These are phyloP conservation scores for Vigna radiata DNA, from an alignment of 306 rosid species.

Conservation along the genomic window DNA sequence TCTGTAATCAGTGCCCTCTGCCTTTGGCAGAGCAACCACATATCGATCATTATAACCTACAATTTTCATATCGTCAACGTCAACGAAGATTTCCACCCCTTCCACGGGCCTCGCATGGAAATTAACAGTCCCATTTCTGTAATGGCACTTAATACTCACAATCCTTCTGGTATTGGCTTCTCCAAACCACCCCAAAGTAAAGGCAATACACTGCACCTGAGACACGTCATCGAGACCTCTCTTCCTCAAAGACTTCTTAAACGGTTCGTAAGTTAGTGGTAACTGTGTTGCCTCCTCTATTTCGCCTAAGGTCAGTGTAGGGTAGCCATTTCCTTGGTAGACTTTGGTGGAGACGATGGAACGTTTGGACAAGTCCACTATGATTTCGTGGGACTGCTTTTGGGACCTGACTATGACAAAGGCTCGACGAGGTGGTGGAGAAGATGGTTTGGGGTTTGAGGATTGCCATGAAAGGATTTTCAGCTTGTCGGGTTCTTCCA, in stretches of 20 bases:
- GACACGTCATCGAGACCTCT: constrained; percentile 39
- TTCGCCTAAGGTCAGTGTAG: constrained; percentile 45
- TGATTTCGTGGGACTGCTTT: constrained; percentile 55
- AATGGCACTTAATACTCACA: constrained; percentile 39
- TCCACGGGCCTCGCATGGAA: constrained; percentile 43
- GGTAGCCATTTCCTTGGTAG: constrained; percentile 55
- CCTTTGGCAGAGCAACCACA: constrained; percentile 40
- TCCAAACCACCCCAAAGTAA: constrained; percentile 49
- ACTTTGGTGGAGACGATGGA: constrained; percentile 45
- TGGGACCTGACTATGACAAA: constrained; percentile 50
- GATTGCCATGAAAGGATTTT: constrained; percentile 53
- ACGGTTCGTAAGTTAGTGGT: constrained; percentile 36
- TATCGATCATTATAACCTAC: constrained; percentile 34
- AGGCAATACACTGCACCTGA: not conserved
- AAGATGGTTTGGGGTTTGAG: not conserved
- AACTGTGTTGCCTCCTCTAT: not conserved
- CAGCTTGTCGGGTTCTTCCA: constrained; percentile 65
- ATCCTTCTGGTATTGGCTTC: constrained; percentile 30
- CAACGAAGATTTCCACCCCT: constrained; percentile 40
- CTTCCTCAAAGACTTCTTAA: constrained; percentile 31
- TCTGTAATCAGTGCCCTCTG: constrained; percentile 50
- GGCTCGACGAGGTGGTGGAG: constrained; percentile 57
- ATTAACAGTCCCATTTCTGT: constrained; percentile 27
- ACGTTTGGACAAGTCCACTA: constrained; percentile 42
- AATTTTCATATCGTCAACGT: constrained; percentile 43